A percentile compares a stretch with the other conserved stretches of the same genome.
Conservation (phyloP, 2,329 filamentous ascomycete species). For the Claviceps cyperi region DNA sequence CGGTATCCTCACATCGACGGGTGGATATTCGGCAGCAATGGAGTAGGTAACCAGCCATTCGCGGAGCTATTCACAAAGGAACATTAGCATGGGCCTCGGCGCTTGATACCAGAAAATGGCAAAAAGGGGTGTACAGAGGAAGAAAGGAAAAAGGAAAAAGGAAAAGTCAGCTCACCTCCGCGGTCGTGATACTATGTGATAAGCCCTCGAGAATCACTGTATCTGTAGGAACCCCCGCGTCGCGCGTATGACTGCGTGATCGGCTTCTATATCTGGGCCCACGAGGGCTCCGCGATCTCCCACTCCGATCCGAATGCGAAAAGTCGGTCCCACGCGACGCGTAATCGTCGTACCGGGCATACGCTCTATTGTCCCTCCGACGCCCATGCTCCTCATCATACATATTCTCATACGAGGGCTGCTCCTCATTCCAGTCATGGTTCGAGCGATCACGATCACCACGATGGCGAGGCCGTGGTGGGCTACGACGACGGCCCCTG, state of each 20-base stretch:
- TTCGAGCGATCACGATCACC: slow-evolving; percentile 11
- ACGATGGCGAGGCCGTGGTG: slow-evolving; percentile 4
- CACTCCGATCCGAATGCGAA: slow-evolving; percentile 1
- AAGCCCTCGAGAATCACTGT: slow-evolving; percentile 42
- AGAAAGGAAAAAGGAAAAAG: background rate
- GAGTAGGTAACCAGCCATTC: slow-evolving; percentile 21
- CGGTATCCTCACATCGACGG: slow-evolving; percentile 25
- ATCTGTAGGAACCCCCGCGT: slow-evolving; percentile 29
- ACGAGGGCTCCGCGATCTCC: slow-evolving; percentile 15
- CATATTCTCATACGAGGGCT: slow-evolving; percentile 20
- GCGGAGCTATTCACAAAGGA: slow-evolving; percentile 17
- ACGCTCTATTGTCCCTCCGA: slow-evolving; percentile 10
- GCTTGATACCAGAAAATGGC: background rate
- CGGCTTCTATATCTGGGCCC: slow-evolving; percentile 16
- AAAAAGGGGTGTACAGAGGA: background rate
- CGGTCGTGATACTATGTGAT: slow-evolving; percentile 31
- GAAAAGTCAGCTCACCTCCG: slow-evolving; percentile 26
- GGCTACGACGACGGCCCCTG: slow-evolving; percentile 9
- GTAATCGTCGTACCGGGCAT: slow-evolving; percentile 11
- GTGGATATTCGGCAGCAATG: slow-evolving; percentile 20
- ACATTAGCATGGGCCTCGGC: background rate
- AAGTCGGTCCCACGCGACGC: slow-evolving; percentile 7
- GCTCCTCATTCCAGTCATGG: slow-evolving; percentile 16
- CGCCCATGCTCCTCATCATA: slow-evolving; percentile 21
- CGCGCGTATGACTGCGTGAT: slow-evolving; percentile 21